Evolutionary conservation across 495 filamentous ascomycete species (phyloP).

Genomic region (Penicillium angulare): DNA sequence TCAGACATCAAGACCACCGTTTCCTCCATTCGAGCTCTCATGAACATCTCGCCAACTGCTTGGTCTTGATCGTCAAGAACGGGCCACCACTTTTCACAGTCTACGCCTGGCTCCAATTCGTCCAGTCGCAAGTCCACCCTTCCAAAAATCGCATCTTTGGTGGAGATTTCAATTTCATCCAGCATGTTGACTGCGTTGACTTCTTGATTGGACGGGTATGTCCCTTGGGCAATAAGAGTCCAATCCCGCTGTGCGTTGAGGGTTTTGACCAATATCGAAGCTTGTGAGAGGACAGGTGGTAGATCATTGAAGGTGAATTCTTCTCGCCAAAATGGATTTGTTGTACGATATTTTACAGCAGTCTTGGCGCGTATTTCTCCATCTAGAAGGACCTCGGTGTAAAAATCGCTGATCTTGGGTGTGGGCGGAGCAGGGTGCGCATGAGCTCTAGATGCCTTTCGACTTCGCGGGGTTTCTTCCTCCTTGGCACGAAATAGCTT

Average conservation of each 20-base stretch:
- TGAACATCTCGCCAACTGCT: conserved; percentile 78
- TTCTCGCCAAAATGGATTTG: conserved; percentile 92
- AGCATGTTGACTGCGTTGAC: conserved; percentile 41
- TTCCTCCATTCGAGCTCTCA: conserved; percentile 82
- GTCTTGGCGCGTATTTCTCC: conserved; percentile 86
- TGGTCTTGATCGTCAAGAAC: conserved; percentile 72
- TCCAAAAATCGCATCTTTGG: conserved; percentile 63
- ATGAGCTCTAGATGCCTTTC: conserved; percentile 41
- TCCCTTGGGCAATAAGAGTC: conserved; percentile 49
- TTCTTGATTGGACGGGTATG: conserved; percentile 44
- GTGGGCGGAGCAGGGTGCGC: conserved; percentile 25
- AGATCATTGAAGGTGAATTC: conserved; percentile 85
- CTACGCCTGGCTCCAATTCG: conserved; percentile 72
- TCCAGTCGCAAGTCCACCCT: conserved; percentile 82
- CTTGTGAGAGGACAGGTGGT: conserved; percentile 72
- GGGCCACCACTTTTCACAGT: conserved; percentile 88
- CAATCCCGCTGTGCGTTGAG: conserved; percentile 54
- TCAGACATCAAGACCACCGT: conserved; percentile 81
- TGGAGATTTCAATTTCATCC: conserved; percentile 52
- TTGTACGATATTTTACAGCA: conserved; percentile 74
- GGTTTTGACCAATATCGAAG: conserved; percentile 78
- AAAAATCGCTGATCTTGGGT: conserved; percentile 56
- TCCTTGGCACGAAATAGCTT: conserved; percentile 43
- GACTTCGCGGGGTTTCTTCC: conserved; percentile 34
- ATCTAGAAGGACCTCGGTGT: conserved; percentile 90